Evolutionary conservation across 2,329 filamentous ascomycete species (phyloP).

Genomic region (Colletotrichum filicis): DNA sequence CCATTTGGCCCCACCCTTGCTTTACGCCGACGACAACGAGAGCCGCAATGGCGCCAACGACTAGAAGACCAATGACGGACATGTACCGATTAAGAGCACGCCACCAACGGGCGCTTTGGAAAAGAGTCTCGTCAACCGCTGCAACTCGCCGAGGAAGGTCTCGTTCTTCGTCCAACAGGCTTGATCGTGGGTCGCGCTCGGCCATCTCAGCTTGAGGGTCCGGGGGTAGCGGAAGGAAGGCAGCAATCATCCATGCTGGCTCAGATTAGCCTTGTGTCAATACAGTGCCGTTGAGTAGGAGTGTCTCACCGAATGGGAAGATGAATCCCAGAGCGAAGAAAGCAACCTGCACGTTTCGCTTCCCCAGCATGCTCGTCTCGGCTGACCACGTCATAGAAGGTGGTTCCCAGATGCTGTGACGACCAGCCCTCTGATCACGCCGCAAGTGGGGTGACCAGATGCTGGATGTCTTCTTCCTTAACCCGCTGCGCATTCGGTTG

Average conservation of each 20-base stretch:
- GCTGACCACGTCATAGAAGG: slow-evolving; percentile 75
- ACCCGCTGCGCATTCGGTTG: slow-evolving; percentile 42
- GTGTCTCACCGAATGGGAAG: slow-evolving; percentile 73
- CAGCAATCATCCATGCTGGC: slow-evolving; percentile 82
- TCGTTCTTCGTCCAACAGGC: slow-evolving; percentile 51
- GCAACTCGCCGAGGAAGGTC: slow-evolving; percentile 47
- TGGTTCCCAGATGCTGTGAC: slow-evolving; percentile 76
- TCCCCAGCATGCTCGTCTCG: slow-evolving; percentile 69
- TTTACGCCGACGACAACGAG: slow-evolving; percentile 63
- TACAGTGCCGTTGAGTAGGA: slow-evolving; percentile 18
- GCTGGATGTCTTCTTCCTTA: slow-evolving; percentile 64
- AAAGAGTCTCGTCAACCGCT: slow-evolving; percentile 55
- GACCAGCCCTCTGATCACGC: slow-evolving; percentile 68
- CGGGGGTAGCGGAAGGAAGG: slow-evolving; percentile 77
- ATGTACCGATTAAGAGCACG: slow-evolving; percentile 68
- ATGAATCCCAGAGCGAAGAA: slow-evolving; percentile 83
- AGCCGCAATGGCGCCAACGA: slow-evolving; percentile 62
- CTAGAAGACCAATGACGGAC: slow-evolving; percentile 65
- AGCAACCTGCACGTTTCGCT: slow-evolving; percentile 78
- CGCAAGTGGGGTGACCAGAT: slow-evolving; percentile 81
- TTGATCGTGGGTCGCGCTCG: slow-evolving; percentile 56
- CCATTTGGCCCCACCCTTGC: slow-evolving; percentile 55
- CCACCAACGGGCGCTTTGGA: slow-evolving; percentile 69
- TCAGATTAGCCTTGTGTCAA: slow-evolving; percentile 32
- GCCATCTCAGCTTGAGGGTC: slow-evolving; percentile 64